Evolutionary conservation across 1,139 yeast genomes (phyloP), one percentile per base, ranked within the genome.

Genomic region (Yamadazyma spencermartinsiae): DNA sequence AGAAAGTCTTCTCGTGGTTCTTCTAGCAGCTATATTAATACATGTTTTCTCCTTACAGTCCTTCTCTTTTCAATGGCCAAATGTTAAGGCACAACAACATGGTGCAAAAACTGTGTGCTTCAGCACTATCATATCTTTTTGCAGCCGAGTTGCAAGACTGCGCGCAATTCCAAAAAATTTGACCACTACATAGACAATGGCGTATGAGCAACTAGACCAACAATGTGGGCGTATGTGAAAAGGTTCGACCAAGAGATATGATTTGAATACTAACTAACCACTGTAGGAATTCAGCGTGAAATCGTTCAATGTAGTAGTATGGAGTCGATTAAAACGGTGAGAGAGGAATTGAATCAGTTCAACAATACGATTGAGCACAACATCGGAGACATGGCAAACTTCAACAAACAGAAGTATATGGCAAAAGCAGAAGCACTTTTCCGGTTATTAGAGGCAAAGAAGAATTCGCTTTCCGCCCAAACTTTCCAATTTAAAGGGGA

Each of bases 401-500:
- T 36, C 19, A 39, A 41, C 10, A 39, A 43, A 31, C 48, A 48
- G 16, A 39, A 41, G 31, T 29, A 27, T 18, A 33, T 35, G 3
- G 33, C 29, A 4, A n/a, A 33, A n/a, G 14, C 56, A 10, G 52
- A 48, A 2, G 29, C 46, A 16, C 43, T 62, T 24, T 43, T 50
- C 36, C 50, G 46, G 41, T 39, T 49, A 9, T 37, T 58, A 8
- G 61, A 56, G 9, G 41, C 45, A 11, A 56, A 54, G 33, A 45
- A 44, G 26, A 36, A 42, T 5, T 49, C 45, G 20, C 35, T 62
- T 11, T 47, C 43, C 19, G 37, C 45, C 3, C 37, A 43, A 18
- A 41, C 42, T 31, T 65, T 66, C 37, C 35, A 37, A 24, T 66
- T 65, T 35, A 36, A 29, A 16, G 71, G 71, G 2, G 53, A 39